Conservation (phyloP, 2,329 filamentous ascomycete species). For the Ophiostoma ulmi region DNA sequence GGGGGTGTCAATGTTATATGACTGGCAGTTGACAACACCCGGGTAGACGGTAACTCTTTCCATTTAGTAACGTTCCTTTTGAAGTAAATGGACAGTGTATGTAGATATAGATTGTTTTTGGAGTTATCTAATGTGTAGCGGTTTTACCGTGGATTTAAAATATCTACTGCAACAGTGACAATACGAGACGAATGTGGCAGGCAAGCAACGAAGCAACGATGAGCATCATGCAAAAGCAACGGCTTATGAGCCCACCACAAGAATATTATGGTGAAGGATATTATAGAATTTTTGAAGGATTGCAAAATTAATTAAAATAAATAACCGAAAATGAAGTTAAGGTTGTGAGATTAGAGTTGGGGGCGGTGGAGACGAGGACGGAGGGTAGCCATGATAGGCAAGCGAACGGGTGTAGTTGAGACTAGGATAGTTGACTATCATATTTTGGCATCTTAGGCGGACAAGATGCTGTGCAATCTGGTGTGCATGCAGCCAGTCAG, state of each 20-base stretch:
- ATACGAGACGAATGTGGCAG: background rate
- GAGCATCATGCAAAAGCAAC: background rate
- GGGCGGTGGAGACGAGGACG: background rate
- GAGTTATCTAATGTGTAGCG: no score
- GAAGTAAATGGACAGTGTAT: background rate
- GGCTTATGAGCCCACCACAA: background rate
- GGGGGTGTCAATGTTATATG: background rate
- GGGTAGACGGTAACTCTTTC: background rate
- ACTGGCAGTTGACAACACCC: background rate
- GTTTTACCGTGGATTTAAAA: background rate
- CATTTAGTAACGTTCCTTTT: background rate
- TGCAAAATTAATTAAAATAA: background rate
- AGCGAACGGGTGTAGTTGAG: background rate
- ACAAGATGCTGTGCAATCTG: background rate
- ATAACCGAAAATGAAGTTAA: background rate
- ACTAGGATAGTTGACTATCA: background rate
- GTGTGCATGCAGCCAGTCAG: background rate
- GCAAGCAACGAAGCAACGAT: background rate
- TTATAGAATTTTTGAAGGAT: background rate
- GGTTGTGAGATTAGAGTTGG: conserved; percentile 8
- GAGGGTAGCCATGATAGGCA: conserved; percentile 1
- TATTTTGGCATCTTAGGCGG: background rate
- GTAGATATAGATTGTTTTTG: background rate
- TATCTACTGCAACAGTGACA: background rate
- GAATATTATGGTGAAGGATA: background rate